Evolutionary conservation across 805 yeast species (phyloP).

Genomic region (Candida chauliodis): DNA sequence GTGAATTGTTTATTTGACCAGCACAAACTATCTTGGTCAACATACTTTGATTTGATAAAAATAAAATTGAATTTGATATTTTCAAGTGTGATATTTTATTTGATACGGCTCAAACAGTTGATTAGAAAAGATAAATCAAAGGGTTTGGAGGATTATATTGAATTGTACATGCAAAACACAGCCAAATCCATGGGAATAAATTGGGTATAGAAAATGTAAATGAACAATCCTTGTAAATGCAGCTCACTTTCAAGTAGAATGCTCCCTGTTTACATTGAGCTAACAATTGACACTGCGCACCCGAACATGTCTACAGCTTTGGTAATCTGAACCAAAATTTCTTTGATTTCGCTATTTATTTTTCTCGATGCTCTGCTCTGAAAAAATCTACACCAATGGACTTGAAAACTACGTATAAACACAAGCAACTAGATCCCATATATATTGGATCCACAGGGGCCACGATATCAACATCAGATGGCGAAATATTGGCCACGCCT

Average conservation of each 20-base stretch:
- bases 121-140: constrained; percentile 25
- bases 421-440: constrained; percentile 66
- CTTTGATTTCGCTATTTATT: no score
- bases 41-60: constrained; percentile 16
- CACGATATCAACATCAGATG: constrained; percentile 62
- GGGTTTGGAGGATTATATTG: constrained; percentile 46
- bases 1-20: constrained; percentile 19
- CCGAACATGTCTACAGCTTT: no score
- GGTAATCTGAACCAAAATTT: no score
- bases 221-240: no score
- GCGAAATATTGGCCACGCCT: constrained; percentile 70
- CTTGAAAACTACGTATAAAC: constrained; percentile 40
- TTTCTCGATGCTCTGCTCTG: constrained; percentile 3
- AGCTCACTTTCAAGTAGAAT: no score
- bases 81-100: constrained; percentile 30
- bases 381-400: constrained; percentile 14
- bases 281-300: no score
- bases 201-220: constrained; percentile 10
- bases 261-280: no score
- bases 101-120: constrained; percentile 30
- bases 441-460: constrained; percentile 84
- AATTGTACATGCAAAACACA: constrained; percentile 38
- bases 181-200: constrained; percentile 44
- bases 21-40: constrained; percentile 8
- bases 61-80: constrained; percentile 22